These are phyloP conservation scores for Entomophthora muscae DNA, from an alignment of 371 early-diverging fungal genomes.

Conservation along the genomic window DNA sequence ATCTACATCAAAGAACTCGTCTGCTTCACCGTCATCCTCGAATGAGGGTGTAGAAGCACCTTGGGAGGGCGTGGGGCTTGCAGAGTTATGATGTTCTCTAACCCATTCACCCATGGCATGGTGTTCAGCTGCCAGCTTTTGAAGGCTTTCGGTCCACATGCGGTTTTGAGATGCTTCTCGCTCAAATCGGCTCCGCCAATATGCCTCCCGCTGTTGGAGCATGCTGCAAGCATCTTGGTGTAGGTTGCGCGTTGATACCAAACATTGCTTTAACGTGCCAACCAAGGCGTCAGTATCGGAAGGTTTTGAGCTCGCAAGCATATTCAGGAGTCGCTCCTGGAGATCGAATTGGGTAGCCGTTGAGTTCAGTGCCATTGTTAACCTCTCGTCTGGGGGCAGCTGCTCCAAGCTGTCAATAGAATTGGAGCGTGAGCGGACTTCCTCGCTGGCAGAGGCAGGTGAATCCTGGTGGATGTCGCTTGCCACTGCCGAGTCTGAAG, in stretches of 20 bases:
- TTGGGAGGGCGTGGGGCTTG: background rate
- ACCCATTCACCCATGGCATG: constrained; percentile 16
- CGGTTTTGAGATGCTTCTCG: constrained; percentile 24
- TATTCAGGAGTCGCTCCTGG: background rate
- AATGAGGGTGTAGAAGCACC: background rate
- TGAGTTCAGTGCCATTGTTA: background rate
- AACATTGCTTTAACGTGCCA: background rate
- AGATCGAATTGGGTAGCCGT: constrained; percentile 8
- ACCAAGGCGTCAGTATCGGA: background rate
- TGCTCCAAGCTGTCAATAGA: constrained; percentile 4
- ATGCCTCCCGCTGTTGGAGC: constrained; percentile 25
- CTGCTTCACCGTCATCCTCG: constrained; percentile 18
- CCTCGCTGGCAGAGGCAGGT: background rate
- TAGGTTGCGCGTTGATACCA: background rate
- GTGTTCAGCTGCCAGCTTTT: constrained; percentile 21
- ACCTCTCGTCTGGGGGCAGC: constrained; percentile 2
- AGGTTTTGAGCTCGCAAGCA: background rate
- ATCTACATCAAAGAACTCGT: constrained; percentile 44
- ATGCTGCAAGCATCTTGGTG: constrained; percentile 9
- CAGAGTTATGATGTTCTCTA: background rate
- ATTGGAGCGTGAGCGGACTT: constrained; percentile 1
- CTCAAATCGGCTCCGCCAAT: constrained; percentile 22
- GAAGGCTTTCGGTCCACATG: constrained; percentile 27
- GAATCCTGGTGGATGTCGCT: background rate
- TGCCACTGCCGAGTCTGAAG: background rate